Base-by-base conservation (phyloP, 441 rosid species). In the Adansonia gregorii region DNA sequence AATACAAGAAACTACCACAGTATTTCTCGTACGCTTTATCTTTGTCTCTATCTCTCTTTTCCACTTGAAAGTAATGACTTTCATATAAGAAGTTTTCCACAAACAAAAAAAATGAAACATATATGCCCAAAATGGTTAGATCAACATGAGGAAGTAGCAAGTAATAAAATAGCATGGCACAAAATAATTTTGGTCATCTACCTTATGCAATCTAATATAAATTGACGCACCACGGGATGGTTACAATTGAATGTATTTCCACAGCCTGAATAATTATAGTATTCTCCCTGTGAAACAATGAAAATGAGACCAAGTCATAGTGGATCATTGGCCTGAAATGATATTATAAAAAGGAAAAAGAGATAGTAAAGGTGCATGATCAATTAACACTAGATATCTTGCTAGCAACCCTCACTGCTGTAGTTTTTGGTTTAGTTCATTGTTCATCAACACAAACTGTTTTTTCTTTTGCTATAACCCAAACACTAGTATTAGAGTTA, bases 171-270 rank as follows among this genome's bases (percentile, higher is more conserved):
- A 67, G 68, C 72, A 70, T 19, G 66, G 48, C 19, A 8, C 17
- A 78, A 19, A 73, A 4, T 65, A 46, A 51, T 54, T 31, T 46
- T 11, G 49, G 39, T 10, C 77, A 52, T 74, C 72, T 87, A 95
- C 98, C 99, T 94, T 79, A 95, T 82, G 89, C 97, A 89, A 78
- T 95, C 99, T 83, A 92, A 81, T 78, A 91, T 90, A 79, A 91
- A 92, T 78, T 92, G 98, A 59, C 98, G 97, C 78, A 92, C 98
- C 81, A 88, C 89, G 72, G 98, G 99, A 90, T 95, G 99, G 83
- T 94, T 95, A 89, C 99, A 95, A 82, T 95, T 95, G 85, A 95
- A 89, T 76, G 99, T 95, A 83, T 95, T 95, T 73, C 99, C 99
- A 83, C 98, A 95, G 63, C 99, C 99, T 43, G 99, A 94, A 89